These are phyloP conservation scores for Platanthera guangdongensis DNA, from an alignment of 106 monocot species.

Conservation along the genomic window DNA sequence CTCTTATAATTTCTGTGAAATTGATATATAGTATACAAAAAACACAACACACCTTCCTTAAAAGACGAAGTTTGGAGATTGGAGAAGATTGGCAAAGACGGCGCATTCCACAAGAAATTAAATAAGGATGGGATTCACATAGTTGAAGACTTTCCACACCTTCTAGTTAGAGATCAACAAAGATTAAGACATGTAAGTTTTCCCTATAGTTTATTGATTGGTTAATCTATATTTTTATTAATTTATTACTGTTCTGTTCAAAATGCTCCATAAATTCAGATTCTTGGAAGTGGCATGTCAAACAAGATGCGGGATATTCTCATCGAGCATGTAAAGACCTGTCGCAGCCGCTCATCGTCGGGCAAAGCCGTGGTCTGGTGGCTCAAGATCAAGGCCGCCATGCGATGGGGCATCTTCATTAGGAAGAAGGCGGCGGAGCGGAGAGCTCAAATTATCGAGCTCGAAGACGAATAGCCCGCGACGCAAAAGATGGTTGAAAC, in stretches of 20 bases:
- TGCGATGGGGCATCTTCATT: too few species aligned
- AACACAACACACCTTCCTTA: conserved; percentile 65
- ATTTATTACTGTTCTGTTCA: neutral
- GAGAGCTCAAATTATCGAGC: too few species aligned
- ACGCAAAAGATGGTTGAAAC: too few species aligned
- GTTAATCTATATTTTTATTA: neutral
- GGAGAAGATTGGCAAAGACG: conserved; percentile 72
- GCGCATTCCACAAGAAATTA: conserved; percentile 59
- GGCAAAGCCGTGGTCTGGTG: too few species aligned
- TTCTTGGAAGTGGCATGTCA: conserved; percentile 69
- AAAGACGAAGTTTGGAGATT: conserved; percentile 85
- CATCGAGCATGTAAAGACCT: conserved; percentile 64
- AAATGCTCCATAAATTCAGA: conserved; percentile 17
- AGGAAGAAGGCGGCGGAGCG: too few species aligned
- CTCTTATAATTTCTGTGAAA: neutral
- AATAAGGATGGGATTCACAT: conserved; percentile 40
- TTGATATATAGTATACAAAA: conserved; percentile 41
- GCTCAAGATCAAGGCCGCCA: too few species aligned
- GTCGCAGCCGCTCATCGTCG: too few species aligned
- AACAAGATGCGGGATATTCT: conserved; percentile 76
- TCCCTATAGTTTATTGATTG: neutral
- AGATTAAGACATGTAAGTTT: conserved; percentile 41
- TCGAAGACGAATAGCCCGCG: too few species aligned
- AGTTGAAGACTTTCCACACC: conserved; percentile 57
- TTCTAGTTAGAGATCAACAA: conserved; percentile 39